Evolutionary conservation across 2,329 filamentous ascomycete species (phyloP).

Genomic region (Trichoderma sp.): DNA sequence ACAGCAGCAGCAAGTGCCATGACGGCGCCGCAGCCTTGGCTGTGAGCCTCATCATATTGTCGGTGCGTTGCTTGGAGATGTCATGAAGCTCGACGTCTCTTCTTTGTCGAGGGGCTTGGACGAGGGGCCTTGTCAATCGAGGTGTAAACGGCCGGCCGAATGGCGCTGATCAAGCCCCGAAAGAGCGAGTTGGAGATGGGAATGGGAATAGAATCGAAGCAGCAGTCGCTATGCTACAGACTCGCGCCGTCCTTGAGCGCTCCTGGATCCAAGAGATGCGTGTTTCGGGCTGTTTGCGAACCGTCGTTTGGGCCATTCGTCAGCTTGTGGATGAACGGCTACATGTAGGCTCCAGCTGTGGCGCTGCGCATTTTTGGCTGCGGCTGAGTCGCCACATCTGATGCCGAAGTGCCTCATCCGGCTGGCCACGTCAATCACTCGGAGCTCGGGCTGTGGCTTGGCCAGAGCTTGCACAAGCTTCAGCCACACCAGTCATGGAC

Average conservation of each 20-base stretch:
- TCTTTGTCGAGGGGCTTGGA: background rate
- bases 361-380: conserved; percentile 12
- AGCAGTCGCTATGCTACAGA: background rate
- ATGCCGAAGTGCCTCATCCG: background rate
- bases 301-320: conserved; percentile 12
- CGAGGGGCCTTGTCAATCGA: background rate
- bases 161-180: background rate
- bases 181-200: background rate
- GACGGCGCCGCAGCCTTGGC: conserved; percentile 46
- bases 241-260: background rate
- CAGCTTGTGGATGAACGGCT: conserved; percentile 19
- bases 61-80: conserved; percentile 30
- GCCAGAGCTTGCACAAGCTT: conserved; percentile 6
- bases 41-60: conserved; percentile 54
- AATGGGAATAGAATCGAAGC: background rate
- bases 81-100: conserved; percentile 41
- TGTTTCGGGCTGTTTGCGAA: conserved; percentile 17
- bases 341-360: conserved; percentile 11
- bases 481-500: conserved; percentile 1
- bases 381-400: conserved; percentile 18
- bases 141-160: background rate
- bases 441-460: conserved; percentile 14
- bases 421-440: conserved; percentile 17
- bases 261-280: background rate
- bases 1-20: conserved; percentile 52